Evolutionary conservation across 192 early-diverging fungal species (phyloP).

Genomic region (Geranomyces variabilis): DNA sequence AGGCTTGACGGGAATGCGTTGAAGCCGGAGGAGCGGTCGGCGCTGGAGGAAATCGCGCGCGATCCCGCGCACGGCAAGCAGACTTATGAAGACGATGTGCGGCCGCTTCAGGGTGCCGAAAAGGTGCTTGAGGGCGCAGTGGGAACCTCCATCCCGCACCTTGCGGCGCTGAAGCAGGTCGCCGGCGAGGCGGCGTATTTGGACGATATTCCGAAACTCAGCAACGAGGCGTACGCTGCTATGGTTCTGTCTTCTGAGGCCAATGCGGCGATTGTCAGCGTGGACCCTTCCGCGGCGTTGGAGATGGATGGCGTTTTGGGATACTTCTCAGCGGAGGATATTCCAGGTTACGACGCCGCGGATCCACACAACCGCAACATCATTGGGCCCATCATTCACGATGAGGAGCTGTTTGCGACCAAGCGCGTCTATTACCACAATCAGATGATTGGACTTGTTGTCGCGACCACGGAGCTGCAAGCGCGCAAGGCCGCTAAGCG

Average conservation of each 20-base stretch:
- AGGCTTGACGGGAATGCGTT: slow-evolving; percentile 24
- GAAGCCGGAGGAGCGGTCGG: slow-evolving; percentile 23
- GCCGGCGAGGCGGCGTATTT: slow-evolving; percentile 83
- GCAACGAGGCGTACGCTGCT: slow-evolving; percentile 70
- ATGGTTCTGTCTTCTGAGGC: slow-evolving; percentile 69
- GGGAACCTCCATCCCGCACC: slow-evolving; percentile 71
- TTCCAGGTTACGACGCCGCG: slow-evolving; percentile 62
- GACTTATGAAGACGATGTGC: slow-evolving; percentile 16
- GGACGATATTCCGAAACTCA: slow-evolving; percentile 77
- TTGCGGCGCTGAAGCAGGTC: slow-evolving; percentile 78
- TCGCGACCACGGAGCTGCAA: slow-evolving; percentile 67
- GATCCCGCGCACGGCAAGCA: slow-evolving; percentile 35
- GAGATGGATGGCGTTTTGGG: slow-evolving; percentile 64
- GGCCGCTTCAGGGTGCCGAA: slow-evolving; percentile 17
- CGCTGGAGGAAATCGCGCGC: slow-evolving; percentile 39
- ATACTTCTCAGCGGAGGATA: slow-evolving; percentile 70
- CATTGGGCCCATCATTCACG: slow-evolving; percentile 58
- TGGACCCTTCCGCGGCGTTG: slow-evolving; percentile 62
- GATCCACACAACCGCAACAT: slow-evolving; percentile 48
- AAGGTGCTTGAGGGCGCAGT: slow-evolving; percentile 41
- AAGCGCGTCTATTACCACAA: slow-evolving; percentile 67
- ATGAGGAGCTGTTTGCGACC: slow-evolving; percentile 83
- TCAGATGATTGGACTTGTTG: slow-evolving; percentile 78
- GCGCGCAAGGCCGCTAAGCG: slow-evolving; percentile 71
- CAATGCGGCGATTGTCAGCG: slow-evolving; percentile 66